phyloP scores from a whole-genome alignment of 148 eudicot genomes.

The Vaccinium macrocarpon region DNA sequence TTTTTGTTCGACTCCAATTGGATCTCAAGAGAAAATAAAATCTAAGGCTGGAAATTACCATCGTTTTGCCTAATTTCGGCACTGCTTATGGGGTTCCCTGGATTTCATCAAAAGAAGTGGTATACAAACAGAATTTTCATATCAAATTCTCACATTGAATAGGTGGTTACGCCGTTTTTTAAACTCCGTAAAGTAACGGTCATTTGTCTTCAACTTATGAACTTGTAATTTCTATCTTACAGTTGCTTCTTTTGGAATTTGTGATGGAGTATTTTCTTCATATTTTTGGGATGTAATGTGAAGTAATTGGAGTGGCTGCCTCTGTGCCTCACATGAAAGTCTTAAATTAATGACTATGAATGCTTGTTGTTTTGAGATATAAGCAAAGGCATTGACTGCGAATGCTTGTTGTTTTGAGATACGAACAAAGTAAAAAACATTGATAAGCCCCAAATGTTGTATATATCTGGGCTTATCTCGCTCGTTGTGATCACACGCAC shows the following conservation, averaged over 20 bases:
- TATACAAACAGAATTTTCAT: background rate
- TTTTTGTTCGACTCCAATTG: no score
- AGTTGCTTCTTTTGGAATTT: background rate
- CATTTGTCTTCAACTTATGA: background rate
- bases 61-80: no score
- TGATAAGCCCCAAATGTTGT: no score
- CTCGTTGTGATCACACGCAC: no score
- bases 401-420: background rate
- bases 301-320: constrained; percentile 4
- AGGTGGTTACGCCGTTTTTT: background rate
- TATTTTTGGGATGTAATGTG: background rate
- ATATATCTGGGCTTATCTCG: no score
- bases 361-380: background rate
- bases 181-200: background rate
- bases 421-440: background rate
- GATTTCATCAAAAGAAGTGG: background rate
- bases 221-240: background rate
- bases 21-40: no score
- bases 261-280: background rate
- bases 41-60: no score
- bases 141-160: background rate
- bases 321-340: background rate
- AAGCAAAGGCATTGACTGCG: background rate
- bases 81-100: no score
- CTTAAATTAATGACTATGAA: background rate